A percentile compares a stretch with the other conserved stretches of the same genome.
Conservation (phyloP, 2,329 filamentous ascomycete species). For the Penicillium sclerotigenum region DNA sequence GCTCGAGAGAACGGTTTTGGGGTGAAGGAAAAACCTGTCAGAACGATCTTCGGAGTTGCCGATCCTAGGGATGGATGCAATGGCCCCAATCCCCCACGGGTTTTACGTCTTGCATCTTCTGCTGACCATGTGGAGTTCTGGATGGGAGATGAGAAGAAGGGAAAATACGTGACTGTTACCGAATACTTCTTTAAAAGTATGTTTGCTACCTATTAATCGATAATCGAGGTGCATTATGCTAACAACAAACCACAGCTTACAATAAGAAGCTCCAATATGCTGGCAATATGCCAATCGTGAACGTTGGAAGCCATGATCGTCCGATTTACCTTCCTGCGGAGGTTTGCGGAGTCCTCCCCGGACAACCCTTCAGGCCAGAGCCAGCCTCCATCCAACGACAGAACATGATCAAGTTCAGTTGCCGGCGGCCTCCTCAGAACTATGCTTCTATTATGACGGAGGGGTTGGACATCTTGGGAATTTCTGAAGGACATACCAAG, state of each 20-base stretch:
- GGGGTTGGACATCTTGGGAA: slow-evolving; percentile 18
- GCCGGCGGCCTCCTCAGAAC: slow-evolving; percentile 62
- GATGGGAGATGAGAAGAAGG: not conserved
- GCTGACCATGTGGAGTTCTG: slow-evolving; percentile 15
- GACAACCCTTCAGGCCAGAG: slow-evolving; percentile 59
- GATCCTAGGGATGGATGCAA: slow-evolving; percentile 7
- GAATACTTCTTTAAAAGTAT: slow-evolving; percentile 23
- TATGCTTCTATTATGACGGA: slow-evolving; percentile 55
- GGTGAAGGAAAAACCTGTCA: not conserved
- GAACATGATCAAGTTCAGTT: slow-evolving; percentile 68
- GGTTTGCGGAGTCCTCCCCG: slow-evolving; percentile 58
- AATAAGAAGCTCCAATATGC: slow-evolving; percentile 29
- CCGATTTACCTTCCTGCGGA: slow-evolving; percentile 65
- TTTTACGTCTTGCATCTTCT: not conserved
- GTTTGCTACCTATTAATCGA: not conserved
- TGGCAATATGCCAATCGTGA: slow-evolving; percentile 56
- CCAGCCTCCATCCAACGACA: slow-evolving; percentile 58
- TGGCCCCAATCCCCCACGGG: slow-evolving; percentile 1
- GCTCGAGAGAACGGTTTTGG: not conserved
- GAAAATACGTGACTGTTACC: slow-evolving; percentile 18
- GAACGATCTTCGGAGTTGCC: slow-evolving; percentile 14
- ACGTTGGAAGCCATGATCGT: slow-evolving; percentile 56
- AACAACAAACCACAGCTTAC: slow-evolving; percentile 30
- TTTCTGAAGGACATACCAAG: not conserved
- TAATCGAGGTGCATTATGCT: not conserved